phyloP scores from a whole-genome alignment of 208 protist species.

The Acanthamoeba triangularis region DNA sequence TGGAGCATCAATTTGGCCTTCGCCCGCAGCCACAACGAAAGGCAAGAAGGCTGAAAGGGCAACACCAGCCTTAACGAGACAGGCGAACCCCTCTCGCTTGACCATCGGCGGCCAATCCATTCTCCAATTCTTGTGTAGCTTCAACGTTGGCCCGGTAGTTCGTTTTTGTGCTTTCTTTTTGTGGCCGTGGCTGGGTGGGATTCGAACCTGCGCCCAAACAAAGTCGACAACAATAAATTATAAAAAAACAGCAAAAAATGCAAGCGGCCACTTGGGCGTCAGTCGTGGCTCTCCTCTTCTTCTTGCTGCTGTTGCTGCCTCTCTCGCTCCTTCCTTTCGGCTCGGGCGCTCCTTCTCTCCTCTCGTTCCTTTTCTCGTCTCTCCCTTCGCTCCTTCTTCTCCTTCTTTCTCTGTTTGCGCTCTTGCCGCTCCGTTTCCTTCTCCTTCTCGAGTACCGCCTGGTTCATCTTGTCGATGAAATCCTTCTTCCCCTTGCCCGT shows the following conservation, averaged over 20 bases:
- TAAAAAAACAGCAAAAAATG: not conserved
- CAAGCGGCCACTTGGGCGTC: not conserved
- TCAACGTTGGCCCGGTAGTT: not conserved
- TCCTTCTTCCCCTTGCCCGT: slow-evolving; percentile 44
- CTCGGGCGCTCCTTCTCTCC: not conserved
- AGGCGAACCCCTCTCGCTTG: not conserved
- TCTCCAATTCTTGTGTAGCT: not conserved
- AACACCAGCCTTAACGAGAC: not conserved
- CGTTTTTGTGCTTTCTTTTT: no score
- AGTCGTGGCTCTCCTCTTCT: not conserved
- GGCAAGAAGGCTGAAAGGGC: not conserved
- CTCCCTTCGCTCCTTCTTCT: not conserved
- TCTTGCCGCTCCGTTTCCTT: not conserved
- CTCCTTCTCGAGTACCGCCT: not conserved
- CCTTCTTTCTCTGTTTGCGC: slow-evolving; percentile 16
- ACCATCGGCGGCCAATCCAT: not conserved
- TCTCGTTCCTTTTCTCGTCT: not conserved
- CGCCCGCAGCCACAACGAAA: not conserved
- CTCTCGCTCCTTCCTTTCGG: slow-evolving; percentile 1
- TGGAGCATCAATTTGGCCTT: not conserved
- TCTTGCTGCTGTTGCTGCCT: not conserved
- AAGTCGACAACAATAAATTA: not conserved
- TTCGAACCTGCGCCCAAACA: not conserved
- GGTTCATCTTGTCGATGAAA: not conserved
- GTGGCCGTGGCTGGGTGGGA: not conserved